Base-by-base conservation (phyloP, 2,329 filamentous ascomycete genomes). In the Beauveria sp. region DNA sequence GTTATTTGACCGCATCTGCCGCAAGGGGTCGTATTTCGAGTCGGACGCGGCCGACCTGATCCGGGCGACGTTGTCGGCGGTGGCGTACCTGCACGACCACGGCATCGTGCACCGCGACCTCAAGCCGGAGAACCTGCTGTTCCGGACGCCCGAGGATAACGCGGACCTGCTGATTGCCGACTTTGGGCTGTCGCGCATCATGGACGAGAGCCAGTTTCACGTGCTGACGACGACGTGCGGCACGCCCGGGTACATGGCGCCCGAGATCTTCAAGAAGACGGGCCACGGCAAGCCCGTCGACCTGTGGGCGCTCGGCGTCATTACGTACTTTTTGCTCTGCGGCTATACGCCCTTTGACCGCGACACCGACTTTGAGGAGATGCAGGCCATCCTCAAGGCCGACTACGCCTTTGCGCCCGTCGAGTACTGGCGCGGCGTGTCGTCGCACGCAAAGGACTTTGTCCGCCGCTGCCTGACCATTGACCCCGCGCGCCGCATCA, bases 141-240 rank as follows among this genome's bases (percentile, higher is more conserved):
- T 99, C 79, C 86, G 94, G 67, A 97, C 94, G 0, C 94, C 94
- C 34, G 94, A 99, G 75, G 94, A 99, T 74, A 97, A 97, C 70
- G 92, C 94, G 53, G 94, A 99, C 75, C 83, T 99, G 34, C 80
- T 99, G 62, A 99, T 99, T 72, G 94, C 94, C 64, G 94, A 99
- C 73, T 99, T 99, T 74, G 94, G 94, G 10, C 80, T 99, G 55
- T 94, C 89, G 28, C 86, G 94, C 62, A 97, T 99, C 76, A 97
- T 99, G 93, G 94, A 99, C 71, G 94, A 97, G 76, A 92, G 97
- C 75, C 91, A 96, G 72, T 97, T 97, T 75, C 94, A 97, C 72
- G 93, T 97, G 34, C 79, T 99, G 64, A 99, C 94, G 12, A 99
- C 94, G 0, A 99, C 94, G 1, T 99, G 94, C 73, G 94, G 94